Conservation (phyloP, 257 asterid genomes). For the Solanum okadae region DNA sequence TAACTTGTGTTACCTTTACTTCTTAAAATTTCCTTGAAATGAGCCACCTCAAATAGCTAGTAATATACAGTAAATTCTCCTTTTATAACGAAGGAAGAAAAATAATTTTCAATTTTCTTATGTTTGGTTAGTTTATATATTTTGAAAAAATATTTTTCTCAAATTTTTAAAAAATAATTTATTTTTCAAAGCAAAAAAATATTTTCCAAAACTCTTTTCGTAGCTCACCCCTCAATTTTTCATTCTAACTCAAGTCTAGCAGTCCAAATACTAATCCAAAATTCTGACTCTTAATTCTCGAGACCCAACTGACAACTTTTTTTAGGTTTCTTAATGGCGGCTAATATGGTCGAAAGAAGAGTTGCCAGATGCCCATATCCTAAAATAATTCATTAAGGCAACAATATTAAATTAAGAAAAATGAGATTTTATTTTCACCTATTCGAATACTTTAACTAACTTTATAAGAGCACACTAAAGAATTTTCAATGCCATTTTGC, state of each 20-base stretch:
- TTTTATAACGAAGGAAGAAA: too few relatives aligned
- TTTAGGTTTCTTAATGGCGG: neutral
- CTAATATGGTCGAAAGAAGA: neutral
- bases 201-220: too few relatives aligned
- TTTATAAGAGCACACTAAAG: neutral
- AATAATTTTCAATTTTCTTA: too few relatives aligned
- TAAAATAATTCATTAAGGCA: neutral
- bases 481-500: neutral
- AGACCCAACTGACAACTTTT: neutral
- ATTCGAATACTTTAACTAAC: neutral
- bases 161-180: too few relatives aligned
- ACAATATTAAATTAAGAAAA: neutral
- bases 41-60: neutral
- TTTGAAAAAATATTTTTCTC: too few relatives aligned
- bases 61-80: too few relatives aligned
- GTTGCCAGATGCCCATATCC: neutral
- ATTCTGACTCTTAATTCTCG: too few relatives aligned
- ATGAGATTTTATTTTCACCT: neutral
- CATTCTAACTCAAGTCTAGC: neutral
- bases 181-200: too few relatives aligned
- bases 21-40: neutral
- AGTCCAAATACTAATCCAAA: too few relatives aligned
- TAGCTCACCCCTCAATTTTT: too few relatives aligned
- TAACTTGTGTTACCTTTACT: neutral
- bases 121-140: too few relatives aligned